Conservation (phyloP, 768 basidiomycete genomes). For the Scleroderma bovista region DNA sequence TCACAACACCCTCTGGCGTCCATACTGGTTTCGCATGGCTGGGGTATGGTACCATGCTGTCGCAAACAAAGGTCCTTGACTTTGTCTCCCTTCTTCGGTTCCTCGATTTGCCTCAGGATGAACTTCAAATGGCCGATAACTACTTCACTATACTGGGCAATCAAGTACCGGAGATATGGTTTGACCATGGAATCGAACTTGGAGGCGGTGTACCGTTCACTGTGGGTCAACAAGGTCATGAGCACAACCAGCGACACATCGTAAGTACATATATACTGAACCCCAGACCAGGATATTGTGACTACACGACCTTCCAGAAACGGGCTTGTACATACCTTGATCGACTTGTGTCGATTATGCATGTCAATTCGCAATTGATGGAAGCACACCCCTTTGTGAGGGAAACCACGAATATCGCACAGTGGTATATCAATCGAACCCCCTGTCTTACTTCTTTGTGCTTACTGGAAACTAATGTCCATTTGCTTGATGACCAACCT, state of each 20-base stretch:
- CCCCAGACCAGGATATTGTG: background rate
- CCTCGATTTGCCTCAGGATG: slow-evolving; percentile 42
- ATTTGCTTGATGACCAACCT: slow-evolving; percentile 32
- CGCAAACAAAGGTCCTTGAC: slow-evolving; percentile 34
- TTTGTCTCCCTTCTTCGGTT: slow-evolving; percentile 45
- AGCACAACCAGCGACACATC: slow-evolving; percentile 54
- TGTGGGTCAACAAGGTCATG: slow-evolving; percentile 49
- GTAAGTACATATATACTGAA: slow-evolving; percentile 36
- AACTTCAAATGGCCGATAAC: slow-evolving; percentile 65
- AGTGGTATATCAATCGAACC: slow-evolving; percentile 21
- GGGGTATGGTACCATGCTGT: slow-evolving; percentile 56
- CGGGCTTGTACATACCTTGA: slow-evolving; percentile 44
- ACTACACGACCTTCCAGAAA: slow-evolving; percentile 26
- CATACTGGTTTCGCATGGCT: slow-evolving; percentile 63
- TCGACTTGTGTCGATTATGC: slow-evolving; percentile 15
- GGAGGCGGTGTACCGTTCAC: slow-evolving; percentile 61
- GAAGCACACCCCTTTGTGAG: slow-evolving; percentile 7
- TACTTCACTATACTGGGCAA: slow-evolving; percentile 60
- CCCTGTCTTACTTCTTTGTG: slow-evolving; percentile 43
- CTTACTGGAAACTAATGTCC: slow-evolving; percentile 49
- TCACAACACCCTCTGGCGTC: slow-evolving; percentile 31
- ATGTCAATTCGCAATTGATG: background rate
- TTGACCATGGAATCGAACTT: slow-evolving; percentile 56
- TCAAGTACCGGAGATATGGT: slow-evolving; percentile 53
- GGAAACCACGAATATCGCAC: background rate